phyloP scores from a whole-genome alignment of 2,329 filamentous ascomycete species.

The Apiospora koreana region DNA sequence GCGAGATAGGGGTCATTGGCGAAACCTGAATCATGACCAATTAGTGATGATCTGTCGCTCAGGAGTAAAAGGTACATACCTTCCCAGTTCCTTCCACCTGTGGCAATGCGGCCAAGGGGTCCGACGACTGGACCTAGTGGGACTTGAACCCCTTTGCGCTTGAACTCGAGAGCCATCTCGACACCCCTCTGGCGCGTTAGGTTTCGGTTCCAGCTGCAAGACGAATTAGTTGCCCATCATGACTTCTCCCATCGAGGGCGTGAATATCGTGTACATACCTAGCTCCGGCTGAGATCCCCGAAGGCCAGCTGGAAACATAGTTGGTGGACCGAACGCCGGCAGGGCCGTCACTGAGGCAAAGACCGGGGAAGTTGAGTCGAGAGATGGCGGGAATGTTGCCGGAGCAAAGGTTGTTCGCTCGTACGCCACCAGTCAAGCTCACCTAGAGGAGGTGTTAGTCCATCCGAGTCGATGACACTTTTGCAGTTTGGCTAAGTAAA shows the following conservation, averaged over 20 bases:
- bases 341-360: constrained; percentile 39
- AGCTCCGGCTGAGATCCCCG: constrained; percentile 61
- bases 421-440: constrained; percentile 38
- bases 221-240: too few relatives aligned
- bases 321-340: constrained; percentile 36
- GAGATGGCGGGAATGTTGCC: constrained; percentile 42
- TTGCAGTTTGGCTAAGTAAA: not conserved
- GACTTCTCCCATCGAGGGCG: not conserved
- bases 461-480: not conserved
- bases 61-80: constrained; percentile 32
- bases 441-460: constrained; percentile 21
- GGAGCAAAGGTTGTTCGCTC: constrained; percentile 35
- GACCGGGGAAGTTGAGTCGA: constrained; percentile 40
- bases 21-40: constrained; percentile 28
- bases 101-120: constrained; percentile 61
- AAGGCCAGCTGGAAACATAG: constrained; percentile 42
- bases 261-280: constrained; percentile 24
- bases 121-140: constrained; percentile 76
- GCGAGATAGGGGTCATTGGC: constrained; percentile 63
- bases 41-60: not conserved
- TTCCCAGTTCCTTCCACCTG: constrained; percentile 67
- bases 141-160: constrained; percentile 76
- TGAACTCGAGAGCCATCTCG: constrained; percentile 77
- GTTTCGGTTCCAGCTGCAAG: constrained; percentile 64
- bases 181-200: constrained; percentile 68